Conservation (phyloP, 306 rosid genomes). For the Gynostemma pentaphyllum region DNA sequence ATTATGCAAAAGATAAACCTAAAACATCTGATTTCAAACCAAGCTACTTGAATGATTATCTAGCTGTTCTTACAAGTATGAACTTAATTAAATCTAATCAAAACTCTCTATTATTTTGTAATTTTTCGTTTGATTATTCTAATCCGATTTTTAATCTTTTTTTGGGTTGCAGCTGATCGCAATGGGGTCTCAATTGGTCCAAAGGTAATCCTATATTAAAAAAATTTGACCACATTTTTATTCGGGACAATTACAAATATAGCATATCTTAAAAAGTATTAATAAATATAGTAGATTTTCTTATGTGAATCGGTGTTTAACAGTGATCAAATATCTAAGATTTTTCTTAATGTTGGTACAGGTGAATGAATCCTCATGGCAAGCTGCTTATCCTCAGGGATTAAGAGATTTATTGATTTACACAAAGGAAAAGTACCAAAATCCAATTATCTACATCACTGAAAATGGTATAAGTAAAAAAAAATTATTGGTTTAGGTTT, state of each 20-base stretch:
- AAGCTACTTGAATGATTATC: conserved; percentile 21
- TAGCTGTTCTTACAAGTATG: conserved; percentile 9
- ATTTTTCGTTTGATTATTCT: neutral
- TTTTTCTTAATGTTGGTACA: neutral
- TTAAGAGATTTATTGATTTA: conserved; percentile 17
- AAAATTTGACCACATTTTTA: too few relatives aligned
- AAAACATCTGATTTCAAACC: neutral
- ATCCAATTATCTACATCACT: conserved; percentile 30
- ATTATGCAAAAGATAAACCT: conserved; percentile 9
- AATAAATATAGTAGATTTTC: too few relatives aligned
- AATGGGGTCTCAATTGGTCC: conserved; percentile 26
- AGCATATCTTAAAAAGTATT: too few relatives aligned
- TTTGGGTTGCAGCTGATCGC: conserved; percentile 10
- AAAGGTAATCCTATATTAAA: too few relatives aligned
- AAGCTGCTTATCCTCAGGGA: conserved; percentile 18
- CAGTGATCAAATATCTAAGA: neutral
- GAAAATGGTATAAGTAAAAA: conserved; percentile 53
- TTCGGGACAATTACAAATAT: too few relatives aligned
- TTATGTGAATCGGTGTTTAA: neutral
- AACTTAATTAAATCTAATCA: neutral
- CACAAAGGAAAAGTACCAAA: conserved; percentile 13
- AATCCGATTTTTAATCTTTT: neutral
- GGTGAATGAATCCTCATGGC: conserved; percentile 10
- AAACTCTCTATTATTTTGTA: neutral
- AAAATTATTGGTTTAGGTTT: neutral